Conservation (phyloP, 306 rosid species). For the Dalbergia oliveri region DNA sequence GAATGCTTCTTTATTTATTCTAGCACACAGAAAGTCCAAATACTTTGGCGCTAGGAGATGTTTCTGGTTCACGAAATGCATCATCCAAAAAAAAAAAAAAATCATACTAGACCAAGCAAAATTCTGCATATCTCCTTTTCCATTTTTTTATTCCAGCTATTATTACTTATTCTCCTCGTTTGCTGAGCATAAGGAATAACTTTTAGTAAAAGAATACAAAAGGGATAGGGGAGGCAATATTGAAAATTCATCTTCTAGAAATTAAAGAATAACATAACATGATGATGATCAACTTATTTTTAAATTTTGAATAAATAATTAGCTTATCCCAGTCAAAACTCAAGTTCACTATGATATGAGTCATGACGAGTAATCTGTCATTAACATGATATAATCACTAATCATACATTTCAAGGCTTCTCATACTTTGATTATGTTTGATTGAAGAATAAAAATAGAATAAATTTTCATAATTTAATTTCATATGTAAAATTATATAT, state of each 20-base stretch:
- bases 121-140: background rate
- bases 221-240: constrained; percentile 13
- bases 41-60: background rate
- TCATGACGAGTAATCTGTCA: background rate
- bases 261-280: constrained; percentile 13
- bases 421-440: no score
- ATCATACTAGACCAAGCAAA: background rate
- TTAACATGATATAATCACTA: background rate
- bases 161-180: constrained; percentile 37
- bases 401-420: constrained; percentile 20
- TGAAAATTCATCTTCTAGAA: constrained; percentile 36
- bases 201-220: constrained; percentile 34
- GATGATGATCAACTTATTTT: background rate
- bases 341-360: background rate
- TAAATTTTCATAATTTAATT: no score
- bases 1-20: constrained; percentile 26
- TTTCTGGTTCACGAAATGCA: background rate
- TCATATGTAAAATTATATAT: no score
- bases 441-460: no score
- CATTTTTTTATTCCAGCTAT: background rate
- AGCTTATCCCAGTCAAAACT: background rate
- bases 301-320: constrained; percentile 20
- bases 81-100: background rate
- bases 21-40: constrained; percentile 1
- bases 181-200: constrained; percentile 35